phyloP scores from a whole-genome alignment of 176 grass and related monocot genomes.

The Triticum monococcum region DNA sequence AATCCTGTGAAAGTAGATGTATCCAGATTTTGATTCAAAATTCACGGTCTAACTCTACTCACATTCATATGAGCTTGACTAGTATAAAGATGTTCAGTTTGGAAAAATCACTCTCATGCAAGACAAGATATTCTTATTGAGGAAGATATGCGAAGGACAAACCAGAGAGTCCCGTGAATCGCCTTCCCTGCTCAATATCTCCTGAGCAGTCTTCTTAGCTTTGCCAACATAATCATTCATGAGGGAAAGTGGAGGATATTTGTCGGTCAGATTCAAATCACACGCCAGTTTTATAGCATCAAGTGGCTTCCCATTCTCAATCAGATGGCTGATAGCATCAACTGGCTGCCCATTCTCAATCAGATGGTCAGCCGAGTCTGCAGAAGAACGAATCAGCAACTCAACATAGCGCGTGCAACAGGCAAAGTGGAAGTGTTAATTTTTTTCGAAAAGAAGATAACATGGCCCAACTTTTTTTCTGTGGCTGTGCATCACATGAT shows the following conservation, averaged over 20 bases:
- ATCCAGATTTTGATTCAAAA: background rate
- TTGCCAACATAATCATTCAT: constrained; percentile 31
- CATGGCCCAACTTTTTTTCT: no score
- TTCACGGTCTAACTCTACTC: background rate
- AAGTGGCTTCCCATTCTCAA: constrained; percentile 23
- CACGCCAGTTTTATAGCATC: constrained; percentile 35
- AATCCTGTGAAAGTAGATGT: no score
- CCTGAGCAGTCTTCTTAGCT: constrained; percentile 31
- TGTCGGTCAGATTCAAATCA: constrained; percentile 30
- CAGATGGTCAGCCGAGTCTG: constrained; percentile 28
- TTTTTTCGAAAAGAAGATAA: no score
- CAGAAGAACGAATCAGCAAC: background rate
- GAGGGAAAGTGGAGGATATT: constrained; percentile 29
- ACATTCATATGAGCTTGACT: background rate
- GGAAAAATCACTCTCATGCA: background rate
- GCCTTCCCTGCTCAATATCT: constrained; percentile 33
- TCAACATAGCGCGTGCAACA: background rate
- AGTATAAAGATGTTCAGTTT: background rate
- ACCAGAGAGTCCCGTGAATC: constrained; percentile 33
- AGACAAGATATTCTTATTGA: background rate
- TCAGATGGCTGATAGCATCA: constrained; percentile 31
- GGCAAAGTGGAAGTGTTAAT: background rate
- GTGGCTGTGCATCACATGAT: no score
- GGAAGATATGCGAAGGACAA: background rate
- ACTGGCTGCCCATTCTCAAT: constrained; percentile 22